These are phyloP conservation scores for Salvia sclarea DNA, from an alignment of 305 asterid genomes.

Conservation along the genomic window DNA sequence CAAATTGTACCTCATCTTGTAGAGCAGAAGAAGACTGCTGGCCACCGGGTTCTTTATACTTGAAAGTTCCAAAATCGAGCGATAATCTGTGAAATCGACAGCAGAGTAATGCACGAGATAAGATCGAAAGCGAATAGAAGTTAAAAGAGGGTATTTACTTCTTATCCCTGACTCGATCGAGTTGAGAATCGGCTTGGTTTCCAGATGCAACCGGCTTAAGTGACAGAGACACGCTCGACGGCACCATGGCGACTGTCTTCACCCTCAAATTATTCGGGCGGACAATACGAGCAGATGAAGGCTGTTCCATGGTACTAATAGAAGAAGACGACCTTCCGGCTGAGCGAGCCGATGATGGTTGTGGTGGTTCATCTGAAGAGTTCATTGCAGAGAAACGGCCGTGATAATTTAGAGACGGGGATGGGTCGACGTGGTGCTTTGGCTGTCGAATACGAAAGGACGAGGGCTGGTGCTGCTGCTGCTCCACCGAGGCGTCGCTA, in stretches of 20 bases:
- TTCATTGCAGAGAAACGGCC: too few species aligned
- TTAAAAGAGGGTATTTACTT: constrained; percentile 39
- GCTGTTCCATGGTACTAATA: constrained; percentile 40
- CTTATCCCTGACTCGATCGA: constrained; percentile 56
- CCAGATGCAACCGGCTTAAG: constrained; percentile 47
- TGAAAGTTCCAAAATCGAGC: constrained; percentile 86
- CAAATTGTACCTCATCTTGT: constrained; percentile 79
- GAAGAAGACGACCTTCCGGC: constrained; percentile 44
- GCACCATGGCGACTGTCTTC: constrained; percentile 54
- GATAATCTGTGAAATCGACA: constrained; percentile 60
- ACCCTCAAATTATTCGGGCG: constrained; percentile 51
- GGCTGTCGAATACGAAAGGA: too few species aligned
- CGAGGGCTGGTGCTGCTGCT: constrained; percentile 44
- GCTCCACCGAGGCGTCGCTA: constrained; percentile 1
- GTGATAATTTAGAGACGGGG: constrained; percentile 38
- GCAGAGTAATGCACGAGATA: background rate
- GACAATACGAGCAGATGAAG: constrained; percentile 60
- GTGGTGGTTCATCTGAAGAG: constrained; percentile 51
- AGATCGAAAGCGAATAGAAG: background rate
- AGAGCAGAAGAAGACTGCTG: constrained; percentile 82
- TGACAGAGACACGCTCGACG: constrained; percentile 54
- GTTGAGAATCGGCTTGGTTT: constrained; percentile 49
- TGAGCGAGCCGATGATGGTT: constrained; percentile 48
- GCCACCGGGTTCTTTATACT: constrained; percentile 58
- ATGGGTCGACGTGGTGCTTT: constrained; percentile 35